Evolutionary conservation across 805 yeast species (phyloP).

Genomic region (Helenozyma baotianmanensis): DNA sequence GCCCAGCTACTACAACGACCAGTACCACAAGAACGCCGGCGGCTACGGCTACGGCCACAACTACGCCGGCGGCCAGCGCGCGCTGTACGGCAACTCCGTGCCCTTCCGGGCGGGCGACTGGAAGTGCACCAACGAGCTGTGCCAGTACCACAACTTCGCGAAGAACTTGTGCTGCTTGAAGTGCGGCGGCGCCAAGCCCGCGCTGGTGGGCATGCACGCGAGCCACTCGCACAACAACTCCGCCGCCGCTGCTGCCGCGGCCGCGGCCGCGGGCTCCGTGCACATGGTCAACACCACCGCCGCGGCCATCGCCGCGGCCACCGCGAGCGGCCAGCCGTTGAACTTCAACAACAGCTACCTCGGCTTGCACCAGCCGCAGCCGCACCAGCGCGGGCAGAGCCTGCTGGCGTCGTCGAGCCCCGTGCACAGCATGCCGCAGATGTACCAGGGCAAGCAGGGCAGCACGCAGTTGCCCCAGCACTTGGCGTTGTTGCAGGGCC

Average conservation of each 20-base stretch:
- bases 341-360: constrained; percentile 28
- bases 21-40: constrained; percentile 13
- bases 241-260: constrained; percentile 3
- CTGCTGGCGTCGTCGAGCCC: constrained; percentile 7
- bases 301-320: constrained; percentile 45
- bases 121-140: constrained; percentile 78
- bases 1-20: constrained; percentile 9
- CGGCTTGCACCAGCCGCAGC: constrained; percentile 33
- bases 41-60: constrained; percentile 13
- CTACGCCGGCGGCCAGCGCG: constrained; percentile 14
- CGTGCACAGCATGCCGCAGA: constrained; percentile 3
- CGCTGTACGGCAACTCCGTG: constrained; percentile 46
- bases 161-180: constrained; percentile 82
- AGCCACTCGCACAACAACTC: constrained; percentile 5
- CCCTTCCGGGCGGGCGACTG: constrained; percentile 97
- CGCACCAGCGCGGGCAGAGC: constrained; percentile 17
- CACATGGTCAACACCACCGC: constrained; percentile 40
- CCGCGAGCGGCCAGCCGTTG: constrained; percentile 44
- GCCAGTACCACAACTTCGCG: constrained; percentile 89
- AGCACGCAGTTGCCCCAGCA: constrained; percentile 19
- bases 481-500: constrained; percentile 16
- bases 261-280: constrained; percentile 10
- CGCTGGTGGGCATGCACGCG: constrained; percentile 20
- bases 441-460: constrained; percentile 15
- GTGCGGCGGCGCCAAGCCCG: constrained; percentile 71